A percentile compares a stretch with the other conserved stretches of the same genome.
phyloP scores from a whole-genome alignment of 176 grass and related monocot species.

The Carex kokanica region DNA sequence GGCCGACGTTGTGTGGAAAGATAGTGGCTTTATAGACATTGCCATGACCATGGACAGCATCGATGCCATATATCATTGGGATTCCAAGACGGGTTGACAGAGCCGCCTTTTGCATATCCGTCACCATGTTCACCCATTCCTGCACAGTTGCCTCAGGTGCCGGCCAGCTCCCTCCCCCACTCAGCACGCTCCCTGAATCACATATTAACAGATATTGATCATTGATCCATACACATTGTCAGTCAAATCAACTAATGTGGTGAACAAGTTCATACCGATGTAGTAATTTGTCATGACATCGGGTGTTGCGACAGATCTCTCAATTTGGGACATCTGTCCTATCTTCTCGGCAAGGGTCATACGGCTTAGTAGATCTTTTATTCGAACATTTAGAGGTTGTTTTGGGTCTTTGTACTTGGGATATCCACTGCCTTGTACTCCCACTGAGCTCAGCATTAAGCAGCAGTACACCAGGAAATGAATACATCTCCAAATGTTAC shows the following conservation, averaged over 20 bases:
- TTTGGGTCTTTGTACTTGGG: constrained; percentile 49
- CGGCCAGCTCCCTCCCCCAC: constrained; percentile 57
- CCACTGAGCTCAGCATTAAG: neutral
- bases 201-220: neutral
- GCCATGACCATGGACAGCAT: constrained; percentile 22
- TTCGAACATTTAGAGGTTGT: constrained; percentile 30
- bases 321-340: constrained; percentile 61
- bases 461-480: constrained; percentile 3
- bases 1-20: constrained; percentile 26
- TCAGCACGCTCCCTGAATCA: constrained; percentile 51
- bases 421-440: neutral
- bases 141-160: constrained; percentile 32
- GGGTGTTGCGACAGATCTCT: constrained; percentile 38
- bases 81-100: constrained; percentile 25
- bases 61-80: constrained; percentile 28
- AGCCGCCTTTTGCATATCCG: constrained; percentile 36
- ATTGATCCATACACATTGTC: neutral
- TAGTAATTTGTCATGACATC: constrained; percentile 43
- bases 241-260: neutral
- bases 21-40: constrained; percentile 31
- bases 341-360: constrained; percentile 63
- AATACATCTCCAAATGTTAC: neutral
- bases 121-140: constrained; percentile 50
- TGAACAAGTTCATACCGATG: constrained; percentile 21
- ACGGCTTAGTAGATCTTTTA: constrained; percentile 36